A percentile compares a stretch with the other conserved stretches of the same genome.
Evolutionary conservation across 441 rosid genomes (phyloP).

Genomic region (Adansonia gregorii): DNA sequence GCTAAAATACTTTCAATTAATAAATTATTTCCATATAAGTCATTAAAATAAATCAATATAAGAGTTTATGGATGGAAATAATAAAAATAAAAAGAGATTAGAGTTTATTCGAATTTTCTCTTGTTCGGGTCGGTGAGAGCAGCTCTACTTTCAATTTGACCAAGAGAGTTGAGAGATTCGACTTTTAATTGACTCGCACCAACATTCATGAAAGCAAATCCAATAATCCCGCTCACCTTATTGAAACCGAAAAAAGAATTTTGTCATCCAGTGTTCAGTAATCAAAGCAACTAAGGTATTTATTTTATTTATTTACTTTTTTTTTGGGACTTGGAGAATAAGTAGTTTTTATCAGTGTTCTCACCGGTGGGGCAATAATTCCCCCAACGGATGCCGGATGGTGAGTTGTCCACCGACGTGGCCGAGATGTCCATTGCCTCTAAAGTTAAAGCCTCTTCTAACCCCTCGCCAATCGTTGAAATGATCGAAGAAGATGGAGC

Average conservation of each 20-base stretch:
- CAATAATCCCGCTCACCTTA: not conserved
- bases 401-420: conserved; percentile 34
- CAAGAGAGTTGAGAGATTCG: not conserved
- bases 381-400: conserved; percentile 41
- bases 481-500: conserved; percentile 21
- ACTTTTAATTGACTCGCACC: not conserved
- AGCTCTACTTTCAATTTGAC: too few species aligned
- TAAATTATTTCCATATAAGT: too few species aligned
- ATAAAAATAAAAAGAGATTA: too few species aligned
- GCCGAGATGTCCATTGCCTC: conserved; percentile 17
- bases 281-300: not conserved
- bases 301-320: not conserved
- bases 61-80: too few species aligned
- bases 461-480: conserved; percentile 23
- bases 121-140: too few species aligned
- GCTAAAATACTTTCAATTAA: too few species aligned
- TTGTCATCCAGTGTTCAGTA: not conserved
- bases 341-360: not conserved
- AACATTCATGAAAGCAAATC: not conserved
- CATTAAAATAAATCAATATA: too few species aligned
- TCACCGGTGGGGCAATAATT: not conserved
- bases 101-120: too few species aligned
- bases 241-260: not conserved
- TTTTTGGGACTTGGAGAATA: not conserved
- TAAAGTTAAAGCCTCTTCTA: conserved; percentile 19